A percentile compares a stretch with the other conserved stretches of the same genome.
These are phyloP conservation scores for Puccinia coronata DNA, from an alignment of 1,284 basidiomycete species.

Conservation along the genomic window DNA sequence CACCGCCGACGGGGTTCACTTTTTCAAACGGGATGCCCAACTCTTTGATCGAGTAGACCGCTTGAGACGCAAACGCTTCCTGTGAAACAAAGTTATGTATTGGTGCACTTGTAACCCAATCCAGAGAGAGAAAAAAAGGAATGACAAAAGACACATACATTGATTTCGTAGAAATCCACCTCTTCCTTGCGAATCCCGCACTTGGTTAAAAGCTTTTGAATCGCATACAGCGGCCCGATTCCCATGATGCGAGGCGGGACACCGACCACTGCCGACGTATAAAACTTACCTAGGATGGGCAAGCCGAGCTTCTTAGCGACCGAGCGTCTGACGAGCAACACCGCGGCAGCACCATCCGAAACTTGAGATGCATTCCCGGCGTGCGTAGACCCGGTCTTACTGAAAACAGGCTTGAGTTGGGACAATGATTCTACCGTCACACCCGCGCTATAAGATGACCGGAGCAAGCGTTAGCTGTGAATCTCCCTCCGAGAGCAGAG, in stretches of 20 bases:
- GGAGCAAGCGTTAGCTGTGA: neutral
- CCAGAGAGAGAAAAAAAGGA: neutral
- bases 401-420: constrained; percentile 93
- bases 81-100: neutral
- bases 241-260: constrained; percentile 60
- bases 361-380: constrained; percentile 92
- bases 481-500: neutral
- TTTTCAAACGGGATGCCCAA: constrained; percentile 61
- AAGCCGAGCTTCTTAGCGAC: constrained; percentile 84
- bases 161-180: constrained; percentile 87
- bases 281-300: constrained; percentile 89
- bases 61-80: constrained; percentile 61
- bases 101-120: neutral
- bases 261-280: constrained; percentile 75
- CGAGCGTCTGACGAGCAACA: constrained; percentile 81
- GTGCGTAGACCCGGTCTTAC: constrained; percentile 83
- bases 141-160: constrained; percentile 67
- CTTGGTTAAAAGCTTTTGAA: constrained; percentile 77
- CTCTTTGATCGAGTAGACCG: constrained; percentile 65
- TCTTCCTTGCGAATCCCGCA: constrained; percentile 71
- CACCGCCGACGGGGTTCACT: constrained; percentile 62
- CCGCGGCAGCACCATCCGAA: constrained; percentile 95
- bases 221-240: constrained; percentile 86
- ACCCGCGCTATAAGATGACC: constrained; percentile 66
- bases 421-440: constrained; percentile 80